Evolutionary conservation across 106 monocot species (phyloP), one percentile per base, ranked within the genome.

Genomic region (Iris macrosiphon): DNA sequence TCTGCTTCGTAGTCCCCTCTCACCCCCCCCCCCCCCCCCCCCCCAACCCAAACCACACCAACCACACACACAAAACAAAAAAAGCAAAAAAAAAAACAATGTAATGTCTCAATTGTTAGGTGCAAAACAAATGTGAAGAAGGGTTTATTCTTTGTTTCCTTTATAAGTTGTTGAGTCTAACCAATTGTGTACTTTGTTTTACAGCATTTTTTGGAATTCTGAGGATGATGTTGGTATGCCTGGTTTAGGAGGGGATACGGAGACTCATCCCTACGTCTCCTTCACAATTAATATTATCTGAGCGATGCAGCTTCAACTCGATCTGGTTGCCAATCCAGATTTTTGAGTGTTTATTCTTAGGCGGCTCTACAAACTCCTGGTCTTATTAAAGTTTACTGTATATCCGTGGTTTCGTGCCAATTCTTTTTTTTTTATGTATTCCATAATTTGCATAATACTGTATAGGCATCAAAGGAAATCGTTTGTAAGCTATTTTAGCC

Each of bases 281-380:
- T 96, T 96, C 77, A 86, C 96, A 29, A 83, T 96, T 6, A 90
- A 86, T 68, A 60, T 96, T 49, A 34, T 72, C 45, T 82, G 59
- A 83, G 30, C 40, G n/a, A 11, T 41, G 52, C 38, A 16, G 21
- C n/a, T 64, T 33, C 39, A 23, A n/a, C 6, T 33, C 47, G 11
- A 23, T 8, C 27, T 23, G 4, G 31, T 35, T 27, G 7, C 31
- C 44, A 31, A 37, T 29, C 34, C 25, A n/a, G 33, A 25, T 23
- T 67, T 67, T 39, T 21, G 39, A 43, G 43, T 31, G 31, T 19
- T 53, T 53, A 52, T 53, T 53, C 6, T 31, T 54, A 41, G 27
- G 31, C 33, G 9, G 24, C 14, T 25, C 49, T 50, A 22, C 12
- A 37, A 55, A 25, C 40, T 30, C 52, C 0, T 53, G 52, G 52